Base-by-base conservation (phyloP, 2,329 filamentous ascomycete genomes). In the Immersiporthe knoxdaviesiana region DNA sequence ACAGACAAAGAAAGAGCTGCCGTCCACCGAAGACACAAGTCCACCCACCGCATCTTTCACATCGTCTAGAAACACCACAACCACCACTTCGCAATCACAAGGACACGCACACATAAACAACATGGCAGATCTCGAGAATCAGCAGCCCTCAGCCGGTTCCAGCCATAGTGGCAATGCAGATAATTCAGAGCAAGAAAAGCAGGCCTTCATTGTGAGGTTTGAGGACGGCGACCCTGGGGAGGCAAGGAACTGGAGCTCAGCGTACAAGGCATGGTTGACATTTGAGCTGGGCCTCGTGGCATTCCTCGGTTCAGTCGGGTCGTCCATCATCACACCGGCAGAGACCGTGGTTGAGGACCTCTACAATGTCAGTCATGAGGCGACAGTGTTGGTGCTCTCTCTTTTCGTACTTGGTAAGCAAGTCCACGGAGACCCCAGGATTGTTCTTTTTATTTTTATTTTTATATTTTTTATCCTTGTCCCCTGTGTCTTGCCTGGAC, bases 241-340 rank as follows among this genome's bases (percentile, higher is more conserved):
- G 69, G 85, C 85, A 0, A 78, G 80, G 63, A 85, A 84, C 71
- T 87, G 81, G 78, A 75, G 76, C 0, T 73, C 75, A 7, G 58
- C 63, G 3, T 81, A 83, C 70, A 85, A 85, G 74, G 78, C 76
- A 60, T 84, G 79, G 77, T 77, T 86, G 64, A 85, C 84, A 0
- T 77, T 84, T 24, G 79, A 84, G 65, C 74, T 87, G 44, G 81
- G 83, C 32, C 78, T 86, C 77, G 76, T 87, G 21, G 84, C 85
- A 1, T 74, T 86, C n/a, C 77, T 79, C 11, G 83, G 82, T 21
- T 83, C 80, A 70, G 74, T 85, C 62, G 85, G 83, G 4, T 84
- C 83, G 7, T 84, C 82, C 24, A 84, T 87, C 68, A 83, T 84
- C 52, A 77, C 84, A 2, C 82, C 85, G 0, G 85, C 83, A 1